Percentiles rank a stretch among this genome's conserved stretches.
Conservation (phyloP, 2,329 filamentous ascomycete species). For the Eurotiales sp. region DNA sequence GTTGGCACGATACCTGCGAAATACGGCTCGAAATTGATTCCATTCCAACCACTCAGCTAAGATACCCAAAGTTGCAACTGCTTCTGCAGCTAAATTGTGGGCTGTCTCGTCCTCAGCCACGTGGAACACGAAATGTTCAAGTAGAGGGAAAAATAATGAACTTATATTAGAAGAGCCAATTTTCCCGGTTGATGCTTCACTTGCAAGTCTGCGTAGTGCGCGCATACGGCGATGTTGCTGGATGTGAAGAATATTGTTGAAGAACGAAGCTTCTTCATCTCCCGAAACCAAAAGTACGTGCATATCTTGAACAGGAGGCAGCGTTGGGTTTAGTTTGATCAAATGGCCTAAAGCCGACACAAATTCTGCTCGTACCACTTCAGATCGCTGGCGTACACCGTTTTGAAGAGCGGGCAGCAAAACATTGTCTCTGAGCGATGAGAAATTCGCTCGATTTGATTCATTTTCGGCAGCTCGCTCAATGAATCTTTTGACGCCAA, state of each 20-base stretch:
- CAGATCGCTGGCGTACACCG: conserved; percentile 73
- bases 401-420: conserved; percentile 72
- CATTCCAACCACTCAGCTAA: conserved; percentile 77
- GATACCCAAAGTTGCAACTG: conserved; percentile 73
- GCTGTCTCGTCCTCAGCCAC: conserved; percentile 64
- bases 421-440: conserved; percentile 59
- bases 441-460: conserved; percentile 45
- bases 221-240: conserved; percentile 81
- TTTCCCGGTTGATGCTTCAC: conserved; percentile 60
- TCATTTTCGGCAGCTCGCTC: conserved; percentile 54
- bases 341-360: conserved; percentile 75
- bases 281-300: conserved; percentile 63
- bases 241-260: conserved; percentile 86
- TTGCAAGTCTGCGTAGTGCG: conserved; percentile 72
- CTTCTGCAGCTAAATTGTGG: conserved; percentile 80
- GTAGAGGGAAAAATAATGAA: conserved; percentile 81
- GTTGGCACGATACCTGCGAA: conserved; percentile 80
- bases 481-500: conserved; percentile 74
- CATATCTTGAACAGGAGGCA: conserved; percentile 71
- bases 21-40: conserved; percentile 81
- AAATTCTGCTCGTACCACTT: conserved; percentile 80
- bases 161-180: conserved; percentile 75
- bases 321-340: conserved; percentile 65
- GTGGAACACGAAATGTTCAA: conserved; percentile 92
- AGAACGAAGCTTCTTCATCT: conserved; percentile 82